These are phyloP conservation scores for Mucor velutinosus DNA, from an alignment of 371 early-diverging fungal genomes.

Conservation along the genomic window DNA sequence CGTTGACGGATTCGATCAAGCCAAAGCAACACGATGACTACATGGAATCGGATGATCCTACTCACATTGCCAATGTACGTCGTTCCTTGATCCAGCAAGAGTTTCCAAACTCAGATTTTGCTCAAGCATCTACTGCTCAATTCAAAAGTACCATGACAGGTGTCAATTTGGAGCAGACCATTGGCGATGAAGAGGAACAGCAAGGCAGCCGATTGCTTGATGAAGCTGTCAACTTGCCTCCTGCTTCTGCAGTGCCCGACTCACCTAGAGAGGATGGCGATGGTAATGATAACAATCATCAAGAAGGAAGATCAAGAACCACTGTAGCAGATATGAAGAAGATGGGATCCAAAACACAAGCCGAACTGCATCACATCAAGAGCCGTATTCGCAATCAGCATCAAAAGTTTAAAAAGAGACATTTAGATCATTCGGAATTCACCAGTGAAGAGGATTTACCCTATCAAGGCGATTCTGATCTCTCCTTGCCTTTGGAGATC, in stretches of 20 bases:
- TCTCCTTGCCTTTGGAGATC: conserved; percentile 64
- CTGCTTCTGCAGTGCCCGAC: conserved; percentile 5
- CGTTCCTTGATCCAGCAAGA: conserved; percentile 32
- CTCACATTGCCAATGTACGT: conserved; percentile 35
- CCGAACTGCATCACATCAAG: background rate
- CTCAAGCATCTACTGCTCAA: conserved; percentile 17
- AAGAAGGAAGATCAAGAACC: background rate
- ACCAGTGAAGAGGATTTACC: conserved; percentile 45
- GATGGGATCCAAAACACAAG: background rate
- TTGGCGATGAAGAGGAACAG: conserved; percentile 14
- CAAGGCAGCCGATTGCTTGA: conserved; percentile 2
- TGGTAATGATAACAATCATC: background rate
- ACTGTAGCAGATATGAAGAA: background rate
- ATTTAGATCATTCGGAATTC: conserved; percentile 32
- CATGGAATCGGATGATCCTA: conserved; percentile 37
- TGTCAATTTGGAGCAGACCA: background rate
- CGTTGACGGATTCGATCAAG: conserved; percentile 27
- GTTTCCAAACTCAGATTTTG: conserved; percentile 34
- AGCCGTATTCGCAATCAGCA: conserved; percentile 19
- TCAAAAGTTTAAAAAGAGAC: conserved; percentile 10
- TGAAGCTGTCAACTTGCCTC: conserved; percentile 8
- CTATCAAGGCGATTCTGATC: conserved; percentile 42
- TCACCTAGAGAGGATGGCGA: background rate
- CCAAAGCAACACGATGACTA: conserved; percentile 22
- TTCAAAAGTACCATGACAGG: conserved; percentile 7